Evolutionary conservation across 108 stramenopile species (phyloP).

Genomic region (Cylindrotheca fusiformis): DNA sequence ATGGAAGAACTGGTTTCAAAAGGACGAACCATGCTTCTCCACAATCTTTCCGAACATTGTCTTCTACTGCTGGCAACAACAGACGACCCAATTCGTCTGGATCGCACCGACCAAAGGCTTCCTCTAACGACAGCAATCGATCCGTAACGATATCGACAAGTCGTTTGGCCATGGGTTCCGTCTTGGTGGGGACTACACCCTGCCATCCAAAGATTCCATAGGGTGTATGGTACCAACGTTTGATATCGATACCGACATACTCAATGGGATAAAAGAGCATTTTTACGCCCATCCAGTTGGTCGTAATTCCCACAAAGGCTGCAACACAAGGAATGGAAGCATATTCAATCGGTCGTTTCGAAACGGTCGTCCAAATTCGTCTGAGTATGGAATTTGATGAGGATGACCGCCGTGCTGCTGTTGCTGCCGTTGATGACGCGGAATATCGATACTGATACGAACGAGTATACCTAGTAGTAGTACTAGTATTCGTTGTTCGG

Average conservation of each 20-base stretch:
- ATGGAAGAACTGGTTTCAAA: constrained; percentile 51
- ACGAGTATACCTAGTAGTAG: too few relatives aligned
- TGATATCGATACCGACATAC: constrained; percentile 54
- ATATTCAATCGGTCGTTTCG: constrained; percentile 42
- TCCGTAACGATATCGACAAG: constrained; percentile 68
- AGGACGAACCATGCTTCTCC: constrained; percentile 22
- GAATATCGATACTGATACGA: too few relatives aligned
- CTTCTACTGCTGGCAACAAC: constrained; percentile 48
- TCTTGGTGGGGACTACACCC: constrained; percentile 79
- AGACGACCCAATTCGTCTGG: constrained; percentile 40
- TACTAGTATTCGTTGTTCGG: too few relatives aligned
- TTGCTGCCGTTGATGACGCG: not conserved
- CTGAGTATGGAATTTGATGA: not conserved
- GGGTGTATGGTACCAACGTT: constrained; percentile 46
- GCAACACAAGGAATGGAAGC: constrained; percentile 68
- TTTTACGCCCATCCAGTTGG: constrained; percentile 52
- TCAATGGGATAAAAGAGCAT: constrained; percentile 78
- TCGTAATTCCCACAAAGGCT: constrained; percentile 64
- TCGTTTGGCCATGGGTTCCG: constrained; percentile 72
- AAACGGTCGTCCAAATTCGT: constrained; percentile 13
- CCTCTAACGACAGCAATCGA: constrained; percentile 52
- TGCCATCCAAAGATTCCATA: constrained; percentile 82
- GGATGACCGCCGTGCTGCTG: not conserved
- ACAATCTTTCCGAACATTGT: constrained; percentile 40
- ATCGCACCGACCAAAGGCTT: constrained; percentile 67